A percentile compares a stretch with the other conserved stretches of the same genome.
phyloP scores from a whole-genome alignment of 2,329 filamentous ascomycete genomes.

The Aspergillus floridensis region DNA sequence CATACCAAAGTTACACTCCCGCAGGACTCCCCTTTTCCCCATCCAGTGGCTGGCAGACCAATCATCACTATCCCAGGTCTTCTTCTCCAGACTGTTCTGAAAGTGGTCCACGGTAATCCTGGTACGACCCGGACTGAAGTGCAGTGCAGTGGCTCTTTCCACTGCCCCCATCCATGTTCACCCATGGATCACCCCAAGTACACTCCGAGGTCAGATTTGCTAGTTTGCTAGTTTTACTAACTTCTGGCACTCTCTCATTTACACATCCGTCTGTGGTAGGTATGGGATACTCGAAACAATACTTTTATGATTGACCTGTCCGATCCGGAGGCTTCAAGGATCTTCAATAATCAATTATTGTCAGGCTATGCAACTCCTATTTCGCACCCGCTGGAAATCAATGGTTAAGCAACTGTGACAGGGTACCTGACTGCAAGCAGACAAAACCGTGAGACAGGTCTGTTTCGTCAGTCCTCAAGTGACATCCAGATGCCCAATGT shows the following conservation, averaged over 20 bases:
- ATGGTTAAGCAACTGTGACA: not conserved
- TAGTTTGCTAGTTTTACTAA: not conserved
- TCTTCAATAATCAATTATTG: constrained; percentile 17
- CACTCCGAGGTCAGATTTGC: not conserved
- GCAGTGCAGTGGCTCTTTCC: not conserved
- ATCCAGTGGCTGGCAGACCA: constrained; percentile 16
- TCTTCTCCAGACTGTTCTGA: constrained; percentile 18
- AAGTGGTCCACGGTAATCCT: not conserved
- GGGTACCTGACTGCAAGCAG: not conserved
- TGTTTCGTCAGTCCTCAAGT: not conserved
- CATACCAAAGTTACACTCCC: not conserved
- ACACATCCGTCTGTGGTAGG: not conserved
- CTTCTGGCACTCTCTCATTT: not conserved
- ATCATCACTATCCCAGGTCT: constrained; percentile 21
- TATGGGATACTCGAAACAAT: not conserved
- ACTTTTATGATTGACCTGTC: constrained; percentile 9
- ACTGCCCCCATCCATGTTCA: not conserved
- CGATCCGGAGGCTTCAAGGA: constrained; percentile 9
- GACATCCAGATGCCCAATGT: not conserved
- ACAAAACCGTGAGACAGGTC: not conserved
- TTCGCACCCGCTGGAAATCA: not conserved
- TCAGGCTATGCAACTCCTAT: not conserved
- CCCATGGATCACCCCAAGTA: constrained; percentile 3
- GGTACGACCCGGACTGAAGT: not conserved
- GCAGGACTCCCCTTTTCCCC: constrained; percentile 25